These are phyloP conservation scores for Asterionellopsis glacialis DNA, from an alignment of 108 stramenopile species.

Conservation along the genomic window DNA sequence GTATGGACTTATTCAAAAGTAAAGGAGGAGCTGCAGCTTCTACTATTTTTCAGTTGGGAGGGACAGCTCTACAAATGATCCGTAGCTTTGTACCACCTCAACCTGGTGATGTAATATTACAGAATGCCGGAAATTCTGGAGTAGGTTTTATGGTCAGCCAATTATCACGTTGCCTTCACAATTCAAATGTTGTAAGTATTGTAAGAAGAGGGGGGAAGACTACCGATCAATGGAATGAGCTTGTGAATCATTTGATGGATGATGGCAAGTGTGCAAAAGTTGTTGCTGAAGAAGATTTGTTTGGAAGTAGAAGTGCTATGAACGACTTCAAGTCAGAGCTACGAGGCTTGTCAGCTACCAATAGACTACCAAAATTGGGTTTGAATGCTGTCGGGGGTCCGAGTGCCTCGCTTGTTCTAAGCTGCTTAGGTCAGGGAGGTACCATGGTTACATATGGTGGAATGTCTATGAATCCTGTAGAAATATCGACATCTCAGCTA, in stretches of 20 bases:
- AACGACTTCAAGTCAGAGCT: conserved; percentile 12
- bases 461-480: conserved; percentile 38
- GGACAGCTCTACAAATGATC: conserved; percentile 43
- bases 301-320: conserved; percentile 5
- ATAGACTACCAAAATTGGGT: conserved; percentile 26
- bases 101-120: conserved; percentile 26
- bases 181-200: conserved; percentile 22
- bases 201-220: conserved; percentile 28
- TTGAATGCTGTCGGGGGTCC: conserved; percentile 50
- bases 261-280: conserved; percentile 23
- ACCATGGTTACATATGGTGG: conserved; percentile 54
- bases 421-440: conserved; percentile 21
- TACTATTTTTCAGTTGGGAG: conserved; percentile 35
- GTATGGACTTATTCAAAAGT: conserved; percentile 4
- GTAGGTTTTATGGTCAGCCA: conserved; percentile 47
- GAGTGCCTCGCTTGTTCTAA: conserved; percentile 19
- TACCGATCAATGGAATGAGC: conserved; percentile 14
- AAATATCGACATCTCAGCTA: conserved; percentile 28
- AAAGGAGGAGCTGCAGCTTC: conserved; percentile 21
- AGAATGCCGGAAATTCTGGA: conserved; percentile 55
- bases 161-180: conserved; percentile 12
- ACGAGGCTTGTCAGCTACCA: conserved; percentile 13
- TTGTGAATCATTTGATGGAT: conserved; percentile 16
- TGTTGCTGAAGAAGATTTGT: conserved; percentile 35
- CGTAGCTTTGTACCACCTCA: conserved; percentile 12